Conservation (phyloP, 2,329 filamentous ascomycete species). For the Aspergillus tamarii region DNA sequence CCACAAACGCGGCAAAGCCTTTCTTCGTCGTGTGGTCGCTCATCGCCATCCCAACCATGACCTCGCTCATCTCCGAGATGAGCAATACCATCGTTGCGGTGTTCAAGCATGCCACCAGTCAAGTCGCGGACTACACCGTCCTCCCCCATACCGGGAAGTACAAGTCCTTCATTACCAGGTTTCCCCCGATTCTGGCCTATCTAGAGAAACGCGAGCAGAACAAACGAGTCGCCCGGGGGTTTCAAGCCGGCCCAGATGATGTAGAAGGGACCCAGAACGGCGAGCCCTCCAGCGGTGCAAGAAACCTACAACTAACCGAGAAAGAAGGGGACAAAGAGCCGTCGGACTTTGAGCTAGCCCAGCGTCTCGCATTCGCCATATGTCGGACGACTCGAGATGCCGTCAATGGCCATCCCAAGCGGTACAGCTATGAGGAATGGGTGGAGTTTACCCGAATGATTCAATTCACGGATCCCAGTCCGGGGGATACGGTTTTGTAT, state of each 20-base stretch:
- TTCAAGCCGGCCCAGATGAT: slow-evolving; percentile 45
- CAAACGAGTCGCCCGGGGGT: slow-evolving; percentile 52
- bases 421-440: slow-evolving; percentile 84
- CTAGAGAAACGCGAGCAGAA: slow-evolving; percentile 45
- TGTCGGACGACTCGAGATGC: slow-evolving; percentile 51
- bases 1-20: slow-evolving; percentile 75
- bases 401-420: slow-evolving; percentile 47
- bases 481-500: slow-evolving; percentile 42
- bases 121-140: slow-evolving; percentile 67
- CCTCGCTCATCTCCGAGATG: slow-evolving; percentile 80
- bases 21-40: slow-evolving; percentile 96
- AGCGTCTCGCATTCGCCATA: slow-evolving; percentile 70
- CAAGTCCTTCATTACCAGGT: slow-evolving; percentile 51
- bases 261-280: slow-evolving; percentile 25
- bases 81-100: slow-evolving; percentile 76
- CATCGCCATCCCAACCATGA: slow-evolving; percentile 84
- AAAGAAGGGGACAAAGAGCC: slow-evolving; percentile 51
- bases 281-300: neutral
- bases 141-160: slow-evolving; percentile 65
- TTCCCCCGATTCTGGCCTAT: slow-evolving; percentile 46
- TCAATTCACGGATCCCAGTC: slow-evolving; percentile 52
- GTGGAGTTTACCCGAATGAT: slow-evolving; percentile 80
- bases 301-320: slow-evolving; percentile 39
- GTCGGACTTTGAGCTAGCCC: slow-evolving; percentile 62
- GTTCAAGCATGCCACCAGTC: slow-evolving; percentile 65